Base-by-base conservation (phyloP, 2,329 filamentous ascomycete species). In the Trichoderma lentiforme region DNA sequence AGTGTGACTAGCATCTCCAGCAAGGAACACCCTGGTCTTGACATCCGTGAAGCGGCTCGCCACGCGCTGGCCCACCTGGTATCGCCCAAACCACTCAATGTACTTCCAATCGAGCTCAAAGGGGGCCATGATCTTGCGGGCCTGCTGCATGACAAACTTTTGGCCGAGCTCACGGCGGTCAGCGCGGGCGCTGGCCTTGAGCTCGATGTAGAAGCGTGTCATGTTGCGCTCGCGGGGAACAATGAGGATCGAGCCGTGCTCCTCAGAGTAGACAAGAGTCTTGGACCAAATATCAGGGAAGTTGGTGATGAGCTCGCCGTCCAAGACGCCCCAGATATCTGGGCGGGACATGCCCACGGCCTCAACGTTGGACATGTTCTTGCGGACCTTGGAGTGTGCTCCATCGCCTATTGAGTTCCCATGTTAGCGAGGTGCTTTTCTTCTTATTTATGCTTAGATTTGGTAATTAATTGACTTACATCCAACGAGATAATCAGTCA, bases 331-430 rank as follows among this genome's bases (percentile, higher is more conserved):
- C 85, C 84, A 87, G 64, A 87, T 85, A 73, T 80, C 84, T 14
- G 84, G 81, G 73, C 86, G 84, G 11, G 90, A 88, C 77, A 85
- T 80, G 65, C 85, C 84, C 28, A 90, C 85, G 4, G 89, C 86
- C 74, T 90, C 84, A 60, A 80, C 86, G 78, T 83, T 83, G 75
- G 81, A 86, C 66, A 93, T 92, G 76, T 86, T 87, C 76, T 88
- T 89, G 36, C 91, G 87, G 28, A 93, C 92, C 75, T 87, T 88
- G 9, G 91, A 93, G 75, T 92, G 89, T 0, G 92, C 91, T 14
- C 92, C 92, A 75, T 94, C 91, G 75, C 91, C 85, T 86, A 26
- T 69, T 5, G 7, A 14, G 32, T 36, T n/a, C 24, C 43, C 36
- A 43, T 30, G 24, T 62, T 32, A 70, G 43, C 24, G 6, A 30